Evolutionary conservation across 1,139 yeast genomes (phyloP).

Genomic region (Hyphopichia wangnamkhiaoensis): DNA sequence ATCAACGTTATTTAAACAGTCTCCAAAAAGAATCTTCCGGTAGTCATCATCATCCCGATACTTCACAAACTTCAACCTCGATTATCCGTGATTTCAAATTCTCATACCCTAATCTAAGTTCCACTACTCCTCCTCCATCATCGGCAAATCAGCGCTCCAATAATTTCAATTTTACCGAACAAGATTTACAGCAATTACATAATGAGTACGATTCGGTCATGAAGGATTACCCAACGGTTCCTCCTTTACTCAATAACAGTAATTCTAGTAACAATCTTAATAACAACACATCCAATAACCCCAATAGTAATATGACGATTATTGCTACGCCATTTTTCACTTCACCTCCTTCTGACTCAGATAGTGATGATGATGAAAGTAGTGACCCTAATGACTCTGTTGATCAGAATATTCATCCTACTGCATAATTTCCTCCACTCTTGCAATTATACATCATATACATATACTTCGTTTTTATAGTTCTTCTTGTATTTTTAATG

Average conservation of each 20-base stretch:
- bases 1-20: slow-evolving; percentile 20
- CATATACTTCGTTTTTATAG: no score
- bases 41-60: slow-evolving; percentile 7
- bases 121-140: neutral
- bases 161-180: slow-evolving; percentile 11
- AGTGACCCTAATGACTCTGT: slow-evolving; percentile 7
- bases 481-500: no score
- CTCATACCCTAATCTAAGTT: neutral
- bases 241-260: neutral
- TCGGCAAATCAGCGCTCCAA: slow-evolving; percentile 3
- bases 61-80: slow-evolving; percentile 15
- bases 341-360: slow-evolving; percentile 43
- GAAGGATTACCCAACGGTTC: slow-evolving; percentile 3
- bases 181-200: slow-evolving; percentile 9
- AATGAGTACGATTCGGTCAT: slow-evolving; percentile 8
- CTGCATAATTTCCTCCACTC: no score
- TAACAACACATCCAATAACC: slow-evolving; percentile 5
- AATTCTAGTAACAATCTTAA: no score
- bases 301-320: slow-evolving; percentile 22
- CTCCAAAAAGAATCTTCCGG: slow-evolving; percentile 11
- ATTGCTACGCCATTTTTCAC: slow-evolving; percentile 44
- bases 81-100: slow-evolving; percentile 10
- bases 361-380: slow-evolving; percentile 22
- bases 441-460: no score
- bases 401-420: no score